Evolutionary conservation across 768 basidiomycete species (phyloP).

Genomic region (Dioszegia hungarica): DNA sequence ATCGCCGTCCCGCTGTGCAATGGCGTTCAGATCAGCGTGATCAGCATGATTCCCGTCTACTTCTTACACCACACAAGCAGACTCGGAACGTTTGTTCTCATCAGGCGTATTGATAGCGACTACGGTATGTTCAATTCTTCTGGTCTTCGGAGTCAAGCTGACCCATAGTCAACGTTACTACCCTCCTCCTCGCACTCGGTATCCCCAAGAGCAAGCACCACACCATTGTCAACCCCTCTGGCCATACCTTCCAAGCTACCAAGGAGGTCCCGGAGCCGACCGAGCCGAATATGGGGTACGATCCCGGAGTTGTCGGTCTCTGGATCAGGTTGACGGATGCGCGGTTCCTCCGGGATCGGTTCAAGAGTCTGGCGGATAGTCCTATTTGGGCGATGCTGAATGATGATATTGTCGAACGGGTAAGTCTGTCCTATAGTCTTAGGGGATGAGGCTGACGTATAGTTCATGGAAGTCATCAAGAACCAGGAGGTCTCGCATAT

Average conservation of each 20-base stretch:
- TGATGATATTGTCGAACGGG: conserved; percentile 1
- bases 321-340: neutral
- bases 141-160: neutral
- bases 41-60: conserved; percentile 39
- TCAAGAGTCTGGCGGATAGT: neutral
- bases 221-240: conserved; percentile 14
- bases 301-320: neutral
- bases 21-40: conserved; percentile 34
- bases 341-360: neutral
- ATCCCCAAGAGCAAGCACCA: conserved; percentile 15
- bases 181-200: conserved; percentile 30
- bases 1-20: conserved; percentile 3
- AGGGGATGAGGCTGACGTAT: neutral
- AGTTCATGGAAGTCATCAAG: neutral
- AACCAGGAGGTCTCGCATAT: neutral
- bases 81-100: conserved; percentile 8
- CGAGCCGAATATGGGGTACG: neutral
- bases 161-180: conserved; percentile 31
- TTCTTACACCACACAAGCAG: conserved; percentile 13
- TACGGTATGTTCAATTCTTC: conserved; percentile 27
- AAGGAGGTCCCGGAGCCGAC: neutral
- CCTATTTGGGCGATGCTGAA: neutral
- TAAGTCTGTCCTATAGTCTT: neutral
- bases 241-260: neutral
- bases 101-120: conserved; percentile 36